Percentiles rank a stretch among this genome's conserved stretches.
Evolutionary conservation across 2,329 filamentous ascomycete species (phyloP).

Genomic region (Microsporum audouinii): DNA sequence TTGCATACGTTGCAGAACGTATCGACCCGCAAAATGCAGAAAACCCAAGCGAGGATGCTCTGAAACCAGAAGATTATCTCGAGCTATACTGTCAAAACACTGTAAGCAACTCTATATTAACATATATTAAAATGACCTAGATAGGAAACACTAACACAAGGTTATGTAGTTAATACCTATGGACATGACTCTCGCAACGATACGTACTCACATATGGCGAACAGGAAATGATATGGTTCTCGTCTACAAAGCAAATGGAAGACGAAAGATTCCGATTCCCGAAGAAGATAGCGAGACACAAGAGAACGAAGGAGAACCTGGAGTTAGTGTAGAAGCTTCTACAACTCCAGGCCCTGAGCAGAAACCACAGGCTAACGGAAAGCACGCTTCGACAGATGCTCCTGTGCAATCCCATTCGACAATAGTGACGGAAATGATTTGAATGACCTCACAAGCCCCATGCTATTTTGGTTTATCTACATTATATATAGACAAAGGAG

Average conservation of each 20-base stretch:
- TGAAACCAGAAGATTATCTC: conserved; percentile 83
- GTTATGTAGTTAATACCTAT: conserved; percentile 44
- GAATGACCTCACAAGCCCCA: neutral
- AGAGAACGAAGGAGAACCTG: neutral
- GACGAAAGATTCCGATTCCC: conserved; percentile 41
- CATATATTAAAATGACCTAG: neutral
- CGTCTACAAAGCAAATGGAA: conserved; percentile 85
- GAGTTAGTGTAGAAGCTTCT: neutral
- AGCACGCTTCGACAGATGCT: neutral
- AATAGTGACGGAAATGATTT: neutral
- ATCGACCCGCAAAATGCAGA: conserved; percentile 61
- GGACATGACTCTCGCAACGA: conserved; percentile 85
- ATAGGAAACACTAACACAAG: conserved; percentile 1
- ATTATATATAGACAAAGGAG: neutral
- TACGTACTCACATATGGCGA: conserved; percentile 87
- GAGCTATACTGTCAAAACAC: conserved; percentile 91
- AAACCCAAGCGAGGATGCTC: conserved; percentile 42
- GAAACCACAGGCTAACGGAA: neutral
- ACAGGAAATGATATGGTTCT: conserved; percentile 86
- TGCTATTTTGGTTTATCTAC: neutral
- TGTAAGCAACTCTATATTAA: conserved; percentile 43
- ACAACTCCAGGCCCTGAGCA: neutral
- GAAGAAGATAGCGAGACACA: neutral
- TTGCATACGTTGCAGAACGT: conserved; percentile 81
- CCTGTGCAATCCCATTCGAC: neutral